A percentile compares a stretch with the other conserved stretches of the same genome.
Conservation (phyloP, 2,329 filamentous ascomycete genomes). For the Nemania abortiva region DNA sequence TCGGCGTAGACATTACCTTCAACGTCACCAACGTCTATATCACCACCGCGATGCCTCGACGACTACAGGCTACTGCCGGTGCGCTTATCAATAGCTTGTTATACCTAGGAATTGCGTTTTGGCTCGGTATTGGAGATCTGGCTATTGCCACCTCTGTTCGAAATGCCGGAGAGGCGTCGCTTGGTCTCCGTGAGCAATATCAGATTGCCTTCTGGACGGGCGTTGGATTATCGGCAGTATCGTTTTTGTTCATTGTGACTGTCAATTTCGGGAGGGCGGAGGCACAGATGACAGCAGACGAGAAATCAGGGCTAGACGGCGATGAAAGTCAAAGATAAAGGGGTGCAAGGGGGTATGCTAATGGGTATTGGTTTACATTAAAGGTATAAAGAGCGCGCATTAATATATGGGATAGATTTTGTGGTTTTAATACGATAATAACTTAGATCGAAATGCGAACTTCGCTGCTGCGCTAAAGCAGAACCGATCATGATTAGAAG, state of each 20-base stretch:
- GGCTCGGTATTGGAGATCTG: slow-evolving; percentile 78
- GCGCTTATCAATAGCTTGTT: slow-evolving; percentile 77
- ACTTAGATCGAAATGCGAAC: not conserved
- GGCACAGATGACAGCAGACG: slow-evolving; percentile 51
- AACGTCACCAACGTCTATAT: slow-evolving; percentile 83
- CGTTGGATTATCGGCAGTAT: slow-evolving; percentile 46
- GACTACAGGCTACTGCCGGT: slow-evolving; percentile 77
- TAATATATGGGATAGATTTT: not conserved
- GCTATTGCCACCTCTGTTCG: slow-evolving; percentile 62
- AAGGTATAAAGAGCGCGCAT: not conserved
- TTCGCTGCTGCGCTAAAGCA: not conserved
- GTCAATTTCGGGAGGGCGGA: slow-evolving; percentile 49
- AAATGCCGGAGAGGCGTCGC: slow-evolving; percentile 27
- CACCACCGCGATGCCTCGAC: slow-evolving; percentile 75
- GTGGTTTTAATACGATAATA: not conserved
- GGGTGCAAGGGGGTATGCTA: not conserved
- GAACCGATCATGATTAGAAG: too few relatives aligned
- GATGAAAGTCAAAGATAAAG: slow-evolving; percentile 20
- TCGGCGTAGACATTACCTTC: slow-evolving; percentile 81
- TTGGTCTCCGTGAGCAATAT: slow-evolving; percentile 47
- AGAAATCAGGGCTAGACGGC: slow-evolving; percentile 42
- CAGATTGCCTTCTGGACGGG: slow-evolving; percentile 51
- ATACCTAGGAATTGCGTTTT: slow-evolving; percentile 78
- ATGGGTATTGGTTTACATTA: not conserved
- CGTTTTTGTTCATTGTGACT: slow-evolving; percentile 45